Conservation (phyloP, 2,329 filamentous ascomycete genomes). For the Dactylonectria estremocensis region DNA sequence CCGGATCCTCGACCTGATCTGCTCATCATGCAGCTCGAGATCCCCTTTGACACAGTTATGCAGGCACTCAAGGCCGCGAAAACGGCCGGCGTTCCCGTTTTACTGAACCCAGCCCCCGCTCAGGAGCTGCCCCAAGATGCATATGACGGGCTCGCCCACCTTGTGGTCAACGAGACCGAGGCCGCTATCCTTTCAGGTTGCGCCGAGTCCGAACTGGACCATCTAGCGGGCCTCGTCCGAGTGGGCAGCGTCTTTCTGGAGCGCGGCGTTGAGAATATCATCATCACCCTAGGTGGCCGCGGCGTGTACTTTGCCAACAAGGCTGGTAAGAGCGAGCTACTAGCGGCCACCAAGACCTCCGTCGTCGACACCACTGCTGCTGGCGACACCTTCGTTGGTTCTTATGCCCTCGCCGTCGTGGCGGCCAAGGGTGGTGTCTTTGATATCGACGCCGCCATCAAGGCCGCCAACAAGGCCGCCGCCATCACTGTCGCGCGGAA, state of each 20-base stretch:
- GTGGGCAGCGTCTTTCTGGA: slow-evolving; percentile 75
- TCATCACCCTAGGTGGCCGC: slow-evolving; percentile 87
- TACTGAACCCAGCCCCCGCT: slow-evolving; percentile 91
- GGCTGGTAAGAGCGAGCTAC: slow-evolving; percentile 59
- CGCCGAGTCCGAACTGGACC: slow-evolving; percentile 64
- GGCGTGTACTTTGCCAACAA: slow-evolving; percentile 79
- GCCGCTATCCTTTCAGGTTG: slow-evolving; percentile 79
- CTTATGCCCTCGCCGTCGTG: slow-evolving; percentile 83
- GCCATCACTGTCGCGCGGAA: slow-evolving; percentile 60
- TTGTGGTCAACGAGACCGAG: slow-evolving; percentile 94
- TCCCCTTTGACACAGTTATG: slow-evolving; percentile 76
- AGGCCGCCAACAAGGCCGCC: slow-evolving; percentile 67
- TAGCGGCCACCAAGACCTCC: slow-evolving; percentile 77
- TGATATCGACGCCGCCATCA: slow-evolving; percentile 69
- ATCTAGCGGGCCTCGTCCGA: slow-evolving; percentile 58
- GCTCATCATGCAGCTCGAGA: slow-evolving; percentile 85
- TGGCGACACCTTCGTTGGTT: slow-evolving; percentile 94
- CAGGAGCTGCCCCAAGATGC: slow-evolving; percentile 75
- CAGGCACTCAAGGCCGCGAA: slow-evolving; percentile 70
- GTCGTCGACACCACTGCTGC: slow-evolving; percentile 96
- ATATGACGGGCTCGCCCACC: slow-evolving; percentile 79
- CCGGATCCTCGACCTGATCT: slow-evolving; percentile 68
- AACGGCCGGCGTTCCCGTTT: slow-evolving; percentile 69
- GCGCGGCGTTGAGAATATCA: slow-evolving; percentile 80
- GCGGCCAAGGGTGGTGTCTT: slow-evolving; percentile 57